Evolutionary conservation across 2,329 filamentous ascomycete species (phyloP), one percentile per base, ranked within the genome.

Genomic region (Pseudodiploospora longispora): DNA sequence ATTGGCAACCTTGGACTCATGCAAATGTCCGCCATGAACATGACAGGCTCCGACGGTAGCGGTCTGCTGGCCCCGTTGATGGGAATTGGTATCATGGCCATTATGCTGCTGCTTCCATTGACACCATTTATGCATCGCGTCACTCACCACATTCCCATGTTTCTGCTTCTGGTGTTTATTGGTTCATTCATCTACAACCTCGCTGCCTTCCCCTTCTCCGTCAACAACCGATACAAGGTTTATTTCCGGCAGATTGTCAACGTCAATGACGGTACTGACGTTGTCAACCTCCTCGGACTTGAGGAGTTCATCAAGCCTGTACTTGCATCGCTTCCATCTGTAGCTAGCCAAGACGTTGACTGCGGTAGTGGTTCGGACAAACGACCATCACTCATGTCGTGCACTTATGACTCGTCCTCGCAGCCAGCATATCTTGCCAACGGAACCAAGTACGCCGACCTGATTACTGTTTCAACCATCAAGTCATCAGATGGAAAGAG

Each of bases 121-220:
- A 76, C 82, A 1, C 93, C 93, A 0, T 95, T 95, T 59, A 74
- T 95, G 35, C 90, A 97, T 61, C 83, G 91, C 36, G 80, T 93
- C 50, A 87, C 83, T 1, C 85, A 85, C 59, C 88, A 95, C 47
- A 62, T 97, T 4, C 90, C 93, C 0, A 68, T 83, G 0, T 82
- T 95, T 54, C 64, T 96, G 10, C 71, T 94, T 29, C 59, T 83
- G 9, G 68, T 95, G 6, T 87, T 89, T 49, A 57, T 79, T 27
- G 86, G 74, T 30, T 94, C 88, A 1, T 67, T 94, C 29, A 75
- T 90, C 44, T 97, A 95, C 69, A 95, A 94, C 58, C 76, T 96
- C 4, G 67, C 78, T 3, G 87, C 86, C 2, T 96, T 95, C 62
- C 93, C 93, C 0, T 97, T 97, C 65, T 93, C 87, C 0, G 68